Base-by-base conservation (phyloP, 1,139 yeast genomes). In the Candida mesenterica region DNA sequence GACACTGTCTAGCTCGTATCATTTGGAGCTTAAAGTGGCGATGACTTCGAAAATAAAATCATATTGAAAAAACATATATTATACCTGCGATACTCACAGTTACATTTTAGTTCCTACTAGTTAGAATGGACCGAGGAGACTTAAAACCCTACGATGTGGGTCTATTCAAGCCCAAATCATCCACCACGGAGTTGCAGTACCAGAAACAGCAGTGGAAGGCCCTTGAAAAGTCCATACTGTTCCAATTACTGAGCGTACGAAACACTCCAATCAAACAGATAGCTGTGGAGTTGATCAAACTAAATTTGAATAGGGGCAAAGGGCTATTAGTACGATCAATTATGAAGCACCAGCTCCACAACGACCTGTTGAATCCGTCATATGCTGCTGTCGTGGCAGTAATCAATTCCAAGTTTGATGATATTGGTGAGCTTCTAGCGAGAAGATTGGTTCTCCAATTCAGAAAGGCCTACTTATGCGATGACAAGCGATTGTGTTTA, bases 371-470 rank as follows among this genome's bases (percentile, higher is more conserved):
- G 43, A 69, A 83, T 0, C 61, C 75, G 1, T 66, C 75, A 1
- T 79, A 75, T 51, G 79, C 90, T 0, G 63, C 84, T 1, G 50
- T 88, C 28, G 68, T 75, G 0, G 71, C 82, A 4, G 68, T 83
- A 1, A 41, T 88, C 14, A 84, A 86, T 55, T 72, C 83, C 5
- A 79, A 82, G 48, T 54, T 86, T 4, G 94, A 95, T 0, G 75
- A 75, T 28, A 61, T 88, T 16, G 96, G 96, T 2, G 73, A 72
- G 39, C 53, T 83, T 4, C 44, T 86, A 24, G 56, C 71, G 0
- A 55, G 68, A 5, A 64, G 95, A 43, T 59, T 82, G 20, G 61
- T 84, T 1, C 51, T 82, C 3, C 80, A 72, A 40, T 85, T 86
- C 56, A 69, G 83, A 32, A 68, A 72, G 44, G 70, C 73, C 3